Evolutionary conservation across 2,329 filamentous ascomycete species (phyloP).

Genomic region (Stachybotrys echinatus): DNA sequence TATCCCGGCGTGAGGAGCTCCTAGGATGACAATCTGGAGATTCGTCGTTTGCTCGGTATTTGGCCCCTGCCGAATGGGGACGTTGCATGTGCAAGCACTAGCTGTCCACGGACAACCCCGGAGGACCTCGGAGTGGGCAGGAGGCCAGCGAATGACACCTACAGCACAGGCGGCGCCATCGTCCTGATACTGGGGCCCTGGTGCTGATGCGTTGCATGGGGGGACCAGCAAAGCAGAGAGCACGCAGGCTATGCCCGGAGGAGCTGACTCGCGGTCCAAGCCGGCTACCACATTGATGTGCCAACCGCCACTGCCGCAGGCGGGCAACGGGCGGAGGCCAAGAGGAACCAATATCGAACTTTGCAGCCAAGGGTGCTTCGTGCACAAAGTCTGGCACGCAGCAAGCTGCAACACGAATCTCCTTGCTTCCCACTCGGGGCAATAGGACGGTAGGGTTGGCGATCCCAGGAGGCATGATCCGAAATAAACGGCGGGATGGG

Average conservation of each 20-base stretch:
- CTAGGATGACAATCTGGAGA: background rate
- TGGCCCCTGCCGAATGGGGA: background rate
- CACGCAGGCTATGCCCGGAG: background rate
- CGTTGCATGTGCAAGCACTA: background rate
- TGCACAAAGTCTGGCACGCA: too few relatives aligned
- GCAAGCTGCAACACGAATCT: background rate
- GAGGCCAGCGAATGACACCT: background rate
- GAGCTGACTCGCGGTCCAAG: conserved; percentile 1
- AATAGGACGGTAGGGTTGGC: background rate
- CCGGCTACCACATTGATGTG: too few relatives aligned
- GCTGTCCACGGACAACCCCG: background rate
- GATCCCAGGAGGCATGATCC: conserved; percentile 9
- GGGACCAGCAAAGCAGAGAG: background rate
- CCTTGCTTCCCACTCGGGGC: background rate
- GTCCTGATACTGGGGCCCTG: background rate
- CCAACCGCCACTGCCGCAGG: too few relatives aligned
- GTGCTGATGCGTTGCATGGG: background rate
- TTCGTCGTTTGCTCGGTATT: background rate
- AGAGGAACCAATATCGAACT: too few relatives aligned
- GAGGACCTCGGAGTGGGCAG: background rate
- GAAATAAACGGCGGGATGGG: conserved; percentile 18
- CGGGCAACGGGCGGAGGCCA: too few relatives aligned
- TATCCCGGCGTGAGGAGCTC: background rate
- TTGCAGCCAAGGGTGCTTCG: too few relatives aligned
- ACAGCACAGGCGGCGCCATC: background rate